phyloP scores from a whole-genome alignment of 179 eudicot species.

The Spergularia azorica region DNA sequence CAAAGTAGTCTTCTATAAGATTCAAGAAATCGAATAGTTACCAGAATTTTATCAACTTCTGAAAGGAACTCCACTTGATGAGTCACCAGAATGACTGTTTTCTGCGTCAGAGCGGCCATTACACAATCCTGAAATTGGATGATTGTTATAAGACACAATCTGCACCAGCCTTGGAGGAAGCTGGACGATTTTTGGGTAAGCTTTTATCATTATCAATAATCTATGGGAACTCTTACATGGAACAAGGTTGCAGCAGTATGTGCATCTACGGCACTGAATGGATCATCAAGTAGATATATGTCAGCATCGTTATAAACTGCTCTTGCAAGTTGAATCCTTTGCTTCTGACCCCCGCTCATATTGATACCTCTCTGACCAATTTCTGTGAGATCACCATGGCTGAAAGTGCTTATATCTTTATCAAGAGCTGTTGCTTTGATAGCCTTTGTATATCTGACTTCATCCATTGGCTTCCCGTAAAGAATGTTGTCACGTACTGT shows the following conservation, averaged over 20 bases:
- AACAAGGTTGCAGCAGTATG: constrained; percentile 76
- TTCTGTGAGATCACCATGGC: constrained; percentile 73
- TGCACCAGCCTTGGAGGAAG: background rate
- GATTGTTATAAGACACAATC: background rate
- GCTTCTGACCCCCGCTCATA: constrained; percentile 59
- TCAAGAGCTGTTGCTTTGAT: constrained; percentile 58
- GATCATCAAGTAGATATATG: constrained; percentile 79
- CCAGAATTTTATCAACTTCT: constrained; percentile 29
- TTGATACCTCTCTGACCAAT: constrained; percentile 84
- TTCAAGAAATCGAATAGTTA: constrained; percentile 8
- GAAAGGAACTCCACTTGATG: constrained; percentile 52
- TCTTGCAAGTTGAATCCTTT: constrained; percentile 78
- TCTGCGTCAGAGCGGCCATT: constrained; percentile 34
- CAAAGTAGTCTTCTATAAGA: too few relatives aligned
- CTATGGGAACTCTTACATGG: constrained; percentile 37
- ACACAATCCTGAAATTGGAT: constrained; percentile 38
- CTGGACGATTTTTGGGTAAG: background rate
- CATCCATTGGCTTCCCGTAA: constrained; percentile 68
- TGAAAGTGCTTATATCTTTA: constrained; percentile 57
- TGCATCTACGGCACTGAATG: constrained; percentile 88
- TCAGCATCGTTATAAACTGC: constrained; percentile 79
- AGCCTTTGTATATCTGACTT: constrained; percentile 52
- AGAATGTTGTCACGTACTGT: constrained; percentile 80
- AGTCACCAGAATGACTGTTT: constrained; percentile 44
- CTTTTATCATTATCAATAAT: background rate